phyloP scores from a whole-genome alignment of 176 grass and related monocot genomes.

The Triticum dicoccoides region DNA sequence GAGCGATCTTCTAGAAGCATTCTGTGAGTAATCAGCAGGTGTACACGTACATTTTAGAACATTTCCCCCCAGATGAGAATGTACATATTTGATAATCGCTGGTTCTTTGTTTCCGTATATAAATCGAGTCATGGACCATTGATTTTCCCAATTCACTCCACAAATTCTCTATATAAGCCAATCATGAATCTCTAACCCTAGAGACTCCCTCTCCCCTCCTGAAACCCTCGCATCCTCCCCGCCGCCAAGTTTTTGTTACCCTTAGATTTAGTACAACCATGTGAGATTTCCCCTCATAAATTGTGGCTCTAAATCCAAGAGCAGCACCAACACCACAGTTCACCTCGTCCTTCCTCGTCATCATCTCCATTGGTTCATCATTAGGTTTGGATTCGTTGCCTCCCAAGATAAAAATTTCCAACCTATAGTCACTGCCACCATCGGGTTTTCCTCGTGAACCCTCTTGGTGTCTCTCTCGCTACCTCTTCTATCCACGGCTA shows the following conservation, averaged over 20 bases:
- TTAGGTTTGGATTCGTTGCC: not conserved
- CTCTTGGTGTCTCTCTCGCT: not conserved
- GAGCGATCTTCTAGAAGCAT: too few relatives aligned
- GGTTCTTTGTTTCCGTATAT: too few relatives aligned
- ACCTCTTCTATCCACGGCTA: not conserved
- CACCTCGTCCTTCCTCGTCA: not conserved
- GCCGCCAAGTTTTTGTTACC: too few relatives aligned
- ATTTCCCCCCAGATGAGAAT: too few relatives aligned
- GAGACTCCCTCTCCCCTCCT: not conserved
- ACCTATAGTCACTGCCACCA: not conserved
- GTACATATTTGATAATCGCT: too few relatives aligned
- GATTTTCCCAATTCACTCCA: too few relatives aligned
- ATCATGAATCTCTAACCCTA: too few relatives aligned
- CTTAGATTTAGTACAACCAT: too few relatives aligned
- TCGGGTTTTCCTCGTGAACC: not conserved
- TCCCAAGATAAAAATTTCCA: not conserved
- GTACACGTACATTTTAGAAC: too few relatives aligned
- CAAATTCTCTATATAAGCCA: too few relatives aligned
- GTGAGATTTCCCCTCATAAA: not conserved
- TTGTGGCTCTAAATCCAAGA: not conserved
- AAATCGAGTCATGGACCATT: too few relatives aligned
- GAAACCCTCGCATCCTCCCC: not conserved
- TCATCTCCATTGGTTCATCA: not conserved
- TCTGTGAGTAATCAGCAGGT: too few relatives aligned
- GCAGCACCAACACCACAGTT: not conserved